A percentile compares a stretch with the other conserved stretches of the same genome.
These are phyloP conservation scores for Corchorus capsularis DNA, from an alignment of 345 rosid species.

Conservation along the genomic window DNA sequence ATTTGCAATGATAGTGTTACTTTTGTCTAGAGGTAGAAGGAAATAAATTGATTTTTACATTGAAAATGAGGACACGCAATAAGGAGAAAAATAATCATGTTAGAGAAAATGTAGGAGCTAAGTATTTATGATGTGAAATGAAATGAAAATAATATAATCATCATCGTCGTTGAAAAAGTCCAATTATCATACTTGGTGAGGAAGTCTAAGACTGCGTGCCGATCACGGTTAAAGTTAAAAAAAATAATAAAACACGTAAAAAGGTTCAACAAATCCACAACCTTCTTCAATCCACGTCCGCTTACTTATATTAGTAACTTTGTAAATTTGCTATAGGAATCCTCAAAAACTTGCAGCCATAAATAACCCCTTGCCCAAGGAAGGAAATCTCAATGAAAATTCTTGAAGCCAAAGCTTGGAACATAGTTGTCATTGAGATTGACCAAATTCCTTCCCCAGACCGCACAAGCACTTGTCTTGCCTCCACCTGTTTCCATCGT, in stretches of 20 bases:
- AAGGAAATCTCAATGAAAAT: neutral
- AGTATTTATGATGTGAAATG: neutral
- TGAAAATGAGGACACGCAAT: too few relatives aligned
- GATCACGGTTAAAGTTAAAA: neutral
- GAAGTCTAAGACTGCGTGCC: neutral
- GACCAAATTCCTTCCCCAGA: neutral
- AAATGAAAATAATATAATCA: neutral
- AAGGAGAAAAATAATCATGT: too few relatives aligned
- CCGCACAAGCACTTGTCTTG: neutral
- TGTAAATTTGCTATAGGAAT: neutral
- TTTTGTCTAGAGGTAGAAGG: too few relatives aligned
- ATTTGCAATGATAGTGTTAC: too few relatives aligned
- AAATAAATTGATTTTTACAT: too few relatives aligned
- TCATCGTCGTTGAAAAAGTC: neutral
- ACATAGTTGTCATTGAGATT: neutral
- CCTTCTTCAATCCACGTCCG: too few relatives aligned
- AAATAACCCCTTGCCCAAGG: neutral
- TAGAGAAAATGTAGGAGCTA: too few relatives aligned
- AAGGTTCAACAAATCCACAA: too few relatives aligned
- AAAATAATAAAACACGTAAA: too few relatives aligned
- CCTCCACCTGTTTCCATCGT: neutral
- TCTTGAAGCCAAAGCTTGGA: neutral
- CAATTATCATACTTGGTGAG: neutral
- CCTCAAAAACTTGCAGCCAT: neutral
- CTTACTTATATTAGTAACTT: too few relatives aligned